These are phyloP conservation scores for Leucogyrophana mollusca DNA, from an alignment of 768 basidiomycete genomes.

Conservation along the genomic window DNA sequence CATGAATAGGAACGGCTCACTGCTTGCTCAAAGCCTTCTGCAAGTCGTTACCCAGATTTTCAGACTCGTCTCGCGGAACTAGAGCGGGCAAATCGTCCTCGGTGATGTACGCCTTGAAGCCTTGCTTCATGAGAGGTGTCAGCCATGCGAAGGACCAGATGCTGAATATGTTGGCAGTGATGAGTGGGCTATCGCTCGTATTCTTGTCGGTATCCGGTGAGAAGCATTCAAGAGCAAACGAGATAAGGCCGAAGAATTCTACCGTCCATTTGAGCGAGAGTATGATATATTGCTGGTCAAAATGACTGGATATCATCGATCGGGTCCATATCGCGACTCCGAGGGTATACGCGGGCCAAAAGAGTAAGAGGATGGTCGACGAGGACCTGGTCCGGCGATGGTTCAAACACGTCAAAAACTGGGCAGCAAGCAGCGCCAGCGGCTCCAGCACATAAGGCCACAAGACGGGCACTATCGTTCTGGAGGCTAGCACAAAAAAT, in stretches of 20 bases:
- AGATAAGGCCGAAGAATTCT: conserved; percentile 44
- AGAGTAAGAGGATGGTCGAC: conserved; percentile 71
- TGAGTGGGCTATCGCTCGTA: conserved; percentile 61
- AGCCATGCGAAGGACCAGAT: conserved; percentile 87
- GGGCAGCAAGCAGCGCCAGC: conserved; percentile 45
- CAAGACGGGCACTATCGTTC: conserved; percentile 40
- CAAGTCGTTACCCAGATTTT: conserved; percentile 61
- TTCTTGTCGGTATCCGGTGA: conserved; percentile 56
- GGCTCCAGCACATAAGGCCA: conserved; percentile 60
- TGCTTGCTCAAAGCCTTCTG: conserved; percentile 61
- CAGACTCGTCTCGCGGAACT: conserved; percentile 64
- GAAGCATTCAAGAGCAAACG: conserved; percentile 66
- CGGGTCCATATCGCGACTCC: conserved; percentile 57
- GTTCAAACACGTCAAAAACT: conserved; percentile 59
- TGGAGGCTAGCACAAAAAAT: conserved; percentile 33
- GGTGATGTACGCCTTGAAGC: conserved; percentile 63
- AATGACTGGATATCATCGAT: conserved; percentile 40
- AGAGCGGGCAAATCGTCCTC: conserved; percentile 86
- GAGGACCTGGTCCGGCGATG: conserved; percentile 71
- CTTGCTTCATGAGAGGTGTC: conserved; percentile 74
- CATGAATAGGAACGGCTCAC: conserved; percentile 35
- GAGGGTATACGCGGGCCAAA: conserved; percentile 72
- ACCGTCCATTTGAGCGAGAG: conserved; percentile 45
- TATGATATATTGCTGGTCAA: conserved; percentile 33
- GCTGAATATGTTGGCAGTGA: conserved; percentile 81